phyloP scores from a whole-genome alignment of 2,329 filamentous ascomycete genomes.

The Plenodomus biglobosus region DNA sequence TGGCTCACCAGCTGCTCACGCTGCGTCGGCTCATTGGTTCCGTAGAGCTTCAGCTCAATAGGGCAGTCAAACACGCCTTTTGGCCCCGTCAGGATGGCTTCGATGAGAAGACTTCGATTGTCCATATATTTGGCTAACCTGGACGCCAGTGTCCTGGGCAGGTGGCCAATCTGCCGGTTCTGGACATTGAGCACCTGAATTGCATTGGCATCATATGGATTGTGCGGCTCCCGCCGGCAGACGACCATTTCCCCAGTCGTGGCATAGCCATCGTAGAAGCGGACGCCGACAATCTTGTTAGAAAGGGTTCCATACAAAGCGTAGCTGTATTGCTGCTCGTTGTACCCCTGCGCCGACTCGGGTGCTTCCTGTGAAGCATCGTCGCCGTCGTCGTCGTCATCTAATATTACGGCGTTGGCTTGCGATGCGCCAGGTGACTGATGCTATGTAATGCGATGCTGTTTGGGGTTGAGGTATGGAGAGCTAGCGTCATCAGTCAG shows the following conservation, averaged over 20 bases:
- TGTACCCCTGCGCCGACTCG: constrained; percentile 29
- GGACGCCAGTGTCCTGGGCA: constrained; percentile 66
- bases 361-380: constrained; percentile 34
- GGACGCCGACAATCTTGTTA: constrained; percentile 61
- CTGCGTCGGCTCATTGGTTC: constrained; percentile 59
- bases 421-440: constrained; percentile 28
- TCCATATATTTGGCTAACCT: constrained; percentile 72
- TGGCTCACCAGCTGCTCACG: constrained; percentile 59
- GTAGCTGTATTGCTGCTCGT: constrained; percentile 27
- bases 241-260: constrained; percentile 41
- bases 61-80: constrained; percentile 73
- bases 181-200: constrained; percentile 78
- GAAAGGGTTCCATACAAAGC: constrained; percentile 43
- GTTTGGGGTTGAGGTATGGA: constrained; percentile 29
- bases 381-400: constrained; percentile 33
- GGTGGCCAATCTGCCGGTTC: constrained; percentile 74
- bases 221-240: constrained; percentile 63
- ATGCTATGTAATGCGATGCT: constrained; percentile 24
- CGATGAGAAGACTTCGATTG: constrained; percentile 59
- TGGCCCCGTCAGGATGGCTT: constrained; percentile 67
- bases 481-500: constrained; percentile 3
- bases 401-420: constrained; percentile 26
- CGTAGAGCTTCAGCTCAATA: constrained; percentile 68
- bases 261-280: constrained; percentile 44
- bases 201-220: constrained; percentile 63